These are phyloP conservation scores for Gelatoporia subvermispora DNA, from an alignment of 768 basidiomycete species.

Conservation along the genomic window DNA sequence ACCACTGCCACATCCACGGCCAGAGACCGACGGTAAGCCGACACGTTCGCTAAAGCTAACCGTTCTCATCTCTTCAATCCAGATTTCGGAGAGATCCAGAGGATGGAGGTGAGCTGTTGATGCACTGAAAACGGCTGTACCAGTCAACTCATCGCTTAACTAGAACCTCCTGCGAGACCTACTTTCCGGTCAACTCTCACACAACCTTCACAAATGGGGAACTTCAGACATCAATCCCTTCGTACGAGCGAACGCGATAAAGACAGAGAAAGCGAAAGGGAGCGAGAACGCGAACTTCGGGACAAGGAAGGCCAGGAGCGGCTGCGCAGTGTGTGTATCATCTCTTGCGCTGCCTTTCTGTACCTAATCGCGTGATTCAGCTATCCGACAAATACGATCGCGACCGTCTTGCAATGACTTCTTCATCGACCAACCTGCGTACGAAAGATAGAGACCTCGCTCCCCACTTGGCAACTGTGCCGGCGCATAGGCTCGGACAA, in stretches of 20 bases:
- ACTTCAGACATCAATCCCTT: slow-evolving; percentile 84
- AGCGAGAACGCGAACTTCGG: slow-evolving; percentile 50
- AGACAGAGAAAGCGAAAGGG: slow-evolving; percentile 37
- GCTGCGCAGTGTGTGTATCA: slow-evolving; percentile 60
- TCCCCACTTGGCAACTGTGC: slow-evolving; percentile 47
- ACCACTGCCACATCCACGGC: slow-evolving; percentile 44
- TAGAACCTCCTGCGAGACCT: slow-evolving; percentile 54
- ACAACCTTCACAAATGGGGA: slow-evolving; percentile 90
- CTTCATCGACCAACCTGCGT: slow-evolving; percentile 38
- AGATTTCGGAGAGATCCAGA: slow-evolving; percentile 78
- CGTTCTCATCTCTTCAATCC: slow-evolving; percentile 12
- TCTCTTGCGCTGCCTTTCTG: not conserved
- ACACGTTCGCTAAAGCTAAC: not conserved
- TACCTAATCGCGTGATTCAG: slow-evolving; percentile 32
- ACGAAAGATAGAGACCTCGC: slow-evolving; percentile 65
- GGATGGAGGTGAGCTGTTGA: slow-evolving; percentile 51
- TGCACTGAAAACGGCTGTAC: not conserved
- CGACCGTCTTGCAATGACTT: slow-evolving; percentile 60
- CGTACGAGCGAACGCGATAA: slow-evolving; percentile 55
- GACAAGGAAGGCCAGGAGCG: slow-evolving; percentile 78
- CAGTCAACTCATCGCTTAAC: slow-evolving; percentile 5
- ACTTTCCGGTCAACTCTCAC: slow-evolving; percentile 68
- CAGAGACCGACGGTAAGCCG: slow-evolving; percentile 61
- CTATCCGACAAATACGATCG: slow-evolving; percentile 87
- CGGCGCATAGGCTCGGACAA: slow-evolving; percentile 37